Evolutionary conservation across 768 basidiomycete genomes (phyloP).

Genomic region (Kwoniella dejecticola): DNA sequence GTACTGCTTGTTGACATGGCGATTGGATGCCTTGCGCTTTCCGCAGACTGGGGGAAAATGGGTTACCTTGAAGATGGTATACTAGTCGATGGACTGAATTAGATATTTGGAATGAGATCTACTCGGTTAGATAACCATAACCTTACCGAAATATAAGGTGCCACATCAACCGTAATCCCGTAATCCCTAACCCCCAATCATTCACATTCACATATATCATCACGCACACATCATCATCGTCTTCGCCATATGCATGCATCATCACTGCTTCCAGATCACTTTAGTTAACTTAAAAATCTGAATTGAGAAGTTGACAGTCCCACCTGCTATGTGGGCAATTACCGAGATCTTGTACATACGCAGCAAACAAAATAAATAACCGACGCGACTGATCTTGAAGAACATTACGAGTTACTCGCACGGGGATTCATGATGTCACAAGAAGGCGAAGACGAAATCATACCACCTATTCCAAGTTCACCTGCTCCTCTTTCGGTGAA

Average conservation of each 20-base stretch:
- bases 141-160: neutral
- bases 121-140: too few relatives aligned
- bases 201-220: neutral
- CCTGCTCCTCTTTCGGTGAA: too few relatives aligned
- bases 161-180: neutral
- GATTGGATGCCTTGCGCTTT: neutral
- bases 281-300: too few relatives aligned
- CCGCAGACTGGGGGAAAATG: too few relatives aligned
- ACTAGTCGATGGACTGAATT: too few relatives aligned
- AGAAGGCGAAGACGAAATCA: neutral
- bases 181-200: conserved; percentile 7
- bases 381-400: conserved; percentile 11
- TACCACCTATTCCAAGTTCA: neutral
- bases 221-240: neutral
- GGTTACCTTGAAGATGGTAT: too few relatives aligned
- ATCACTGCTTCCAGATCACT: too few relatives aligned
- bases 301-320: too few relatives aligned
- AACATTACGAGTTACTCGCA: too few relatives aligned
- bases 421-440: neutral
- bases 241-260: neutral
- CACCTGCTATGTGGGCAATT: too few relatives aligned
- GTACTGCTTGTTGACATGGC: neutral
- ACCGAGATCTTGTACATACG: too few relatives aligned
- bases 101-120: too few relatives aligned
- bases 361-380: neutral